Evolutionary conservation across 2,329 filamentous ascomycete species (phyloP).

Genomic region (Fusarium coicis): DNA sequence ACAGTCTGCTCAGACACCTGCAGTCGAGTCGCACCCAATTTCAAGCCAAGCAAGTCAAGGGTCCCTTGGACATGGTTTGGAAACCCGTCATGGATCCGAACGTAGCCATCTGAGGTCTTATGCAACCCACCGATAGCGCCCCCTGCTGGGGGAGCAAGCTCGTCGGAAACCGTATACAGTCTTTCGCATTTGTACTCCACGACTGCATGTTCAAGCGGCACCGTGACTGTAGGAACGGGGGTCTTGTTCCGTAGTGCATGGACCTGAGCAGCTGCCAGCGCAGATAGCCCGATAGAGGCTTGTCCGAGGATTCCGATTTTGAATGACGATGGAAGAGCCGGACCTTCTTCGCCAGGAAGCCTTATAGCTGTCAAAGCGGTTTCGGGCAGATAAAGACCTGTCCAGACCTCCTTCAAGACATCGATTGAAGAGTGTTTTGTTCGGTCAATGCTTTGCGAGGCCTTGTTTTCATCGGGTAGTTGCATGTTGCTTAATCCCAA

Average conservation of each 20-base stretch:
- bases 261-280: slow-evolving; percentile 60
- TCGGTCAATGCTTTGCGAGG: neutral
- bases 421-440: neutral
- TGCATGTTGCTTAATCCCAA: too few relatives aligned
- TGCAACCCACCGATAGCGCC: slow-evolving; percentile 63
- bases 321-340: slow-evolving; percentile 61
- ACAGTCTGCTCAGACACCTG: slow-evolving; percentile 53
- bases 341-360: slow-evolving; percentile 22
- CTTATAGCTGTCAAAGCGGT: slow-evolving; percentile 10
- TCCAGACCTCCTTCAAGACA: slow-evolving; percentile 29
- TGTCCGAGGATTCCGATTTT: slow-evolving; percentile 65
- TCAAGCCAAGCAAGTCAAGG: slow-evolving; percentile 55
- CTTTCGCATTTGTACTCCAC: slow-evolving; percentile 65
- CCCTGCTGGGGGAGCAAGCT: slow-evolving; percentile 48
- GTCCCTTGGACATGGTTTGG: slow-evolving; percentile 60
- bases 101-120: slow-evolving; percentile 60
- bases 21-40: slow-evolving; percentile 45
- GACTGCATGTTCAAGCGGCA: slow-evolving; percentile 58
- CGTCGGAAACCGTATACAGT: slow-evolving; percentile 57
- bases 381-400: slow-evolving; percentile 22
- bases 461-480: neutral
- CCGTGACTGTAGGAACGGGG: slow-evolving; percentile 51
- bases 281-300: slow-evolving; percentile 61
- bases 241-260: slow-evolving; percentile 48
- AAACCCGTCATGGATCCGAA: slow-evolving; percentile 66